Evolutionary conservation across 352 stramenopile species (phyloP), one percentile per base, ranked within the genome.

Genomic region (Pythium vanterpoolii): DNA sequence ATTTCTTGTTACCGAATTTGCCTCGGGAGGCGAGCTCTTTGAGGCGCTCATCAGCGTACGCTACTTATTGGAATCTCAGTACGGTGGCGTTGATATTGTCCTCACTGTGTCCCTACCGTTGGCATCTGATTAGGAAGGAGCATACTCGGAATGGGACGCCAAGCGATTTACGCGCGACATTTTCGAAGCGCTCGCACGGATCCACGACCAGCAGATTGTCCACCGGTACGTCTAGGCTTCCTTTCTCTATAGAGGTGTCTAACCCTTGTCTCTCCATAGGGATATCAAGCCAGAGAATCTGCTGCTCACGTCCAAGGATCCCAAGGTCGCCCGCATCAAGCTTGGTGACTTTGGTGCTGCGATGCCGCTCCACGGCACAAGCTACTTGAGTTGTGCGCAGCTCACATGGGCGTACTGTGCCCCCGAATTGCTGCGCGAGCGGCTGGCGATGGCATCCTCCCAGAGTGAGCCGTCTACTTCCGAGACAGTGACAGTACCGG

Each of bases 251-350:
- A 18, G 11, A 13, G 31, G 38, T 4, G n/a, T 11, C 42, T 47
- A 19, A 36, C 13, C 44, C 28, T 27, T 27, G 11, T 13, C 6
- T 27, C 18, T 23, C 30, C 18, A 42, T 46, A 92, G 70, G 60
- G 86, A 77, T 47, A 75, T 96, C 40, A 96, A 93, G 56, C 86
- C 86, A 1, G 86, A 96, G 57, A 96, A 96, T 48, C 69, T 96
- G 36, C 60, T 96, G 36, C 69, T 96, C 23, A 90, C 87, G 6
- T 83, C 81, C 8, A 67, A 68, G 5, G 83, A 95, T 42, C 66
- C 81, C 18, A 87, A 86, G 30, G 64, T 60, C 14, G 86, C 78
- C 27, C 74, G 65, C 23, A 87, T 96, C 39, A 94, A 95, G 66
- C 56, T 96, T 13, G 83, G 78, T 3, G 86, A 96, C 67, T 96